Evolutionary conservation across 164 flowering plant genomes (phyloP).

Genomic region (Vitis rotundifolia): DNA sequence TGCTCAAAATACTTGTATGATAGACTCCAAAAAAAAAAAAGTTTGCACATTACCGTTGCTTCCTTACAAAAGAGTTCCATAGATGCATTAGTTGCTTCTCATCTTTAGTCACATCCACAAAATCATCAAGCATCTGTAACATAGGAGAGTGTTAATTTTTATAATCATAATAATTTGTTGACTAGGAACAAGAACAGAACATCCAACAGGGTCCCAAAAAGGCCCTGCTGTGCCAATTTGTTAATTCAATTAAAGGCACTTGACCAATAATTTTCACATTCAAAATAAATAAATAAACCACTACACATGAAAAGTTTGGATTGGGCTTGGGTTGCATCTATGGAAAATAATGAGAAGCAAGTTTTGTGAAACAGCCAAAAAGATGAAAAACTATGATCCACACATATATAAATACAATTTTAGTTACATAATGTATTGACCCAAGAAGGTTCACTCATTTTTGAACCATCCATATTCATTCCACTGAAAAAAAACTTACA

Average conservation of each 20-base stretch:
- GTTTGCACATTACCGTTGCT: conserved; percentile 60
- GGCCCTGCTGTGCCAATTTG: not conserved
- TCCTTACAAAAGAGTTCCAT: conserved; percentile 97
- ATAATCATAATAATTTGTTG: not conserved
- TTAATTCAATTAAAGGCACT: not conserved
- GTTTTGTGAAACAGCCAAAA: not conserved
- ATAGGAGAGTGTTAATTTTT: not conserved
- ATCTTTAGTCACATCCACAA: conserved; percentile 88
- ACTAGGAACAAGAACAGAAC: not conserved
- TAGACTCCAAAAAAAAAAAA: not conserved
- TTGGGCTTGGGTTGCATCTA: too few species aligned
- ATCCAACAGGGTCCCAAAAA: not conserved
- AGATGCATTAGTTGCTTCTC: conserved; percentile 96
- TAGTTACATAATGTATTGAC: not conserved
- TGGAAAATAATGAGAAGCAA: too few species aligned
- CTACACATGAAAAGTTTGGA: too few species aligned
- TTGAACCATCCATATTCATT: not conserved
- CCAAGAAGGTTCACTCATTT: not conserved
- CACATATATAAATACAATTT: not conserved
- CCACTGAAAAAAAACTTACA: not conserved
- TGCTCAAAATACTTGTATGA: too few species aligned
- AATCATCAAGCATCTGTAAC: conserved; percentile 97
- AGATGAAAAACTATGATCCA: not conserved
- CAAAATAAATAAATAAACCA: too few species aligned
- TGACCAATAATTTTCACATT: not conserved